Base-by-base conservation (phyloP, 768 basidiomycete genomes). In the Lactifluus subvellereus region DNA sequence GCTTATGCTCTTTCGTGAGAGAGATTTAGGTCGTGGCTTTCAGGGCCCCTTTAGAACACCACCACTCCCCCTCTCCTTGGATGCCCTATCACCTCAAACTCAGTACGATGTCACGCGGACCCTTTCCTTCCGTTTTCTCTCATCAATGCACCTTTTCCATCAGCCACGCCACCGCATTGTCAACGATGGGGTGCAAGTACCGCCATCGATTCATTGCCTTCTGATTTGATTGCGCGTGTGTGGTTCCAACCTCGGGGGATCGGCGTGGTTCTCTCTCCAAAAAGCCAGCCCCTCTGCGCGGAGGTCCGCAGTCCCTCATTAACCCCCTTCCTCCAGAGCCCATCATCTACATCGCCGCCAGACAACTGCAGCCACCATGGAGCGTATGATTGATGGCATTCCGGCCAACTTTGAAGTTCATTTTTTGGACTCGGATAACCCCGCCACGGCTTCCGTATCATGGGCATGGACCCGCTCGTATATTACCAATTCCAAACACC, bases 371-470 rank as follows among this genome's bases (percentile, higher is more conserved):
- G 6, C 10, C 35, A 16, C 42, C 38, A 64, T 60, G 54, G 20
- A 33, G 9, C 48, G 48, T 13, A 1, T 20, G 9, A 16, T 50
- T 22, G 30, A 33, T 3, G 58, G 8, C 13, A 4, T 22, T 16
- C 22, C 53, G 8, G 11, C 50, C 30, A 65, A 57, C 48, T 47
- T 48, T 59, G 71, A 72, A 47, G 67, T 89, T 38, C 88, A 81
- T 74, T 89, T 89, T 78, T 85, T 86, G 52, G 84, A 86, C 59
- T 77, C 77, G 70, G 84, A 85, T 72, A 81, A 89, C 75, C 86
- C 50, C 82, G 87, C 59, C 69, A 81, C 60, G 79, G 77, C 61
- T 86, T 84, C 71, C 79, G 84, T 61, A 74, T 89, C 75, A 88
- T 89, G 67, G 86, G 87, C 45, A 83, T 82, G 73, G 76, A 75